Base-by-base conservation (phyloP, 2,329 filamentous ascomycete genomes). In the Colletotrichum cereale region DNA sequence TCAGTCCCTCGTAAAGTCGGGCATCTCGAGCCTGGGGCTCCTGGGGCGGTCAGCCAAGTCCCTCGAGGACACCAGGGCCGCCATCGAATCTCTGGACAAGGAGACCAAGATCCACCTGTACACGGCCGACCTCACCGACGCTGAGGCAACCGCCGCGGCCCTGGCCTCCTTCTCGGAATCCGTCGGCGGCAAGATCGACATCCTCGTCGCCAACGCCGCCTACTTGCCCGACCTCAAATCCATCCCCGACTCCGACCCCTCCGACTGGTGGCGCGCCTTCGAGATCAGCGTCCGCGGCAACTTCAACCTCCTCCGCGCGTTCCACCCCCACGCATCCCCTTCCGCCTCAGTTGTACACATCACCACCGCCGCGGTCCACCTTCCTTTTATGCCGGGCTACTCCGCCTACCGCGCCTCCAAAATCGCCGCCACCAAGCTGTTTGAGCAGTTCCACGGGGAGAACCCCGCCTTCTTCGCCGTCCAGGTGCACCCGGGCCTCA, bases 221-320 rank as follows among this genome's bases (percentile, higher is more conserved):
- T 75, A 76, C 63, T 40, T 77, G 63, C 50, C 76, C 7, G 64
- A 70, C 42, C 58, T 74, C 10, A 29, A 31, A 0, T 66, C 75
- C 12, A 73, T 77, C 50, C 18, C 58, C 16, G 75, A 75, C 3
- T 62, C 74, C 1, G 69, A 76, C 29, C 40, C 74, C 0, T 62
- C 64, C 0, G 77, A 77, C n/a, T 79, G 75, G 69, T 79, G 76
- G 74, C 60, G 62, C 11, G 72, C 74, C 16, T 79, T 78, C 62
- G 84, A 87, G 38, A 82, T 87, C 66, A 89, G 88, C 66, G 75
- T 88, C 36, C 84, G 83, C 48, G 86, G 87, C 0, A 77, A 81
- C 0, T 85, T 86, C 44, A 79, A 86, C 24, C 75, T 84, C 36
- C 81, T 83, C 2, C 78, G 80, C n/a, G 80, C 82, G 0, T 88